Evolutionary conservation across 2,329 filamentous ascomycete genomes (phyloP).

Genomic region (Aspergillus ochraceoroseus): DNA sequence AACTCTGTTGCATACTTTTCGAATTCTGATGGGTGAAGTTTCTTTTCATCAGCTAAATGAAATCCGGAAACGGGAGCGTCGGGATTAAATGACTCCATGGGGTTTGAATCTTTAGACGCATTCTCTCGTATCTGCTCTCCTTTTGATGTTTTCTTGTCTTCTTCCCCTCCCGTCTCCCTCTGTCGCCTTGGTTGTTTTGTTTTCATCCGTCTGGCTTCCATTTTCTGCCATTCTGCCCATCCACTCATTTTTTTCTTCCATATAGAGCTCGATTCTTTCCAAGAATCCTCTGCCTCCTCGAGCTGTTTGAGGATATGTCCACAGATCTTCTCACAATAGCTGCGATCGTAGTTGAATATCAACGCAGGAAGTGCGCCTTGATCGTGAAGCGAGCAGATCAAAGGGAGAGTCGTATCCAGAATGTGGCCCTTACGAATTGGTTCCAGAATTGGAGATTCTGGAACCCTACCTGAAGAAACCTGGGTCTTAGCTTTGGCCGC

Average conservation of each 20-base stretch:
- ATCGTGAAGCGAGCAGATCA: conserved; percentile 47
- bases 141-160: conserved; percentile 49
- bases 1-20: conserved; percentile 52
- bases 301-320: conserved; percentile 51
- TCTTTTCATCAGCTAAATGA: conserved; percentile 58
- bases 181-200: conserved; percentile 31
- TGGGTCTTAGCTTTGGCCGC: too few relatives aligned
- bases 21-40: conserved; percentile 56
- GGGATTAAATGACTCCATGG: conserved; percentile 63
- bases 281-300: conserved; percentile 49
- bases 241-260: conserved; percentile 59
- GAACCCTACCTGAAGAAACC: conserved; percentile 14
- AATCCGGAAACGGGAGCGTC: conserved; percentile 50
- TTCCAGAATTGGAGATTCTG: conserved; percentile 14
- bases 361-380: conserved; percentile 66
- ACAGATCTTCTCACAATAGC: conserved; percentile 58
- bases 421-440: conserved; percentile 31
- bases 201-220: conserved; percentile 46
- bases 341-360: conserved; percentile 70
- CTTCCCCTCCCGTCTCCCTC: not conserved
- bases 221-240: conserved; percentile 47
- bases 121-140: conserved; percentile 55
- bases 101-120: conserved; percentile 52
- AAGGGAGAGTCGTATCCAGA: conserved; percentile 49
- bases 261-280: conserved; percentile 40